Base-by-base conservation (phyloP, 495 filamentous ascomycete species). In the Bacidia rubella region DNA sequence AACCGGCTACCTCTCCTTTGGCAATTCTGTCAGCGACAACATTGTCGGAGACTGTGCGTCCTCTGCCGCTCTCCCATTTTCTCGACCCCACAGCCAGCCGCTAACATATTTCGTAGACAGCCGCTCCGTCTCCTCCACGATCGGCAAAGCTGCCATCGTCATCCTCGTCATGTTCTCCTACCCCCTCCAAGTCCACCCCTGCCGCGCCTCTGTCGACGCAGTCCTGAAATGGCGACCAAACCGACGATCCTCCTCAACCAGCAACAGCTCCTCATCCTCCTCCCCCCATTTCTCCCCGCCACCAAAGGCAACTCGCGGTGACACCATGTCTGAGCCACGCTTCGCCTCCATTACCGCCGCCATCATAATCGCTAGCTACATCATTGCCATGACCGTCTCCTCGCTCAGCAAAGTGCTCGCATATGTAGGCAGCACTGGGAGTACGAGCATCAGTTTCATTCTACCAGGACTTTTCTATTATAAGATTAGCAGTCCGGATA, bases 141-240 rank as follows among this genome's bases (percentile, higher is more conserved):
- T 98, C 55, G 92, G 86, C 47, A 86, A 89, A 57, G 87, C 86
- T 7, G 93, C 92, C 45, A 98, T 98, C 60, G 92, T 98, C 53
- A 76, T 96, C 60, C 81, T 98, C 9, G 93, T 98, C 54, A 88
- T 94, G 74, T 97, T 97, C 67, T 94, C 87, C 22, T 92, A 96
- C 55, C 93, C 92, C 5, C 75, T 98, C 2, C 92, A 98, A 68
- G 79, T 92, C 42, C 92, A 98, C 67, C 92, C 92, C 1, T 96
- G 90, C 66, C 78, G 92, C 50, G 92, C 92, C 10, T 93, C 86
- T 5, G 75, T 96, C 48, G 89, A 96, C 61, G 92, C 93, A 1
- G 85, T 95, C 12, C 65, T 95, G 20, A 87, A 85, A 68, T 98
- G 93, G 93, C 80, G 87, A 9, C 90, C 88, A 2, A 71, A 66